A percentile compares a stretch with the other conserved stretches of the same genome.
Evolutionary conservation across 2,329 filamentous ascomycete species (phyloP).

Genomic region (Diaporthe sp.): DNA sequence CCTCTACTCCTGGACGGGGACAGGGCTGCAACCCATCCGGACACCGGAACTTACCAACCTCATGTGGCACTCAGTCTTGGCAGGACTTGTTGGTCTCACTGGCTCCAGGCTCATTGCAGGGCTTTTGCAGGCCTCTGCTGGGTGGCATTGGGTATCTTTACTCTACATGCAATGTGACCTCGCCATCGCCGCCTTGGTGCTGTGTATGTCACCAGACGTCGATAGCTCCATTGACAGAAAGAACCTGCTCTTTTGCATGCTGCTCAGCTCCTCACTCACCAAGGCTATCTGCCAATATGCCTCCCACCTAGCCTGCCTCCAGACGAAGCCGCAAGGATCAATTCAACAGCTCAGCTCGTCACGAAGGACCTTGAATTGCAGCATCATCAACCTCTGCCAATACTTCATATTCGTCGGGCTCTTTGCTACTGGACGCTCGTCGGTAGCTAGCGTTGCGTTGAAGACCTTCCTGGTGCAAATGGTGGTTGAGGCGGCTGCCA

Average conservation of each 20-base stretch:
- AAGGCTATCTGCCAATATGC: slow-evolving; percentile 19
- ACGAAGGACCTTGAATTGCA: neutral
- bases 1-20: slow-evolving; percentile 19
- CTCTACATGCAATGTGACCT: neutral
- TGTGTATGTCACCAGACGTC: neutral
- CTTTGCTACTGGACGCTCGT: neutral
- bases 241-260: neutral
- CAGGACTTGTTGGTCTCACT: neutral
- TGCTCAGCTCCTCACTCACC: slow-evolving; percentile 12
- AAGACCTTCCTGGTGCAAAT: slow-evolving; percentile 9
- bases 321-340: neutral
- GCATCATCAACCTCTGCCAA: slow-evolving; percentile 21
- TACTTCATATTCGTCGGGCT: neutral
- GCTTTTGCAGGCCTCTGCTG: neutral
- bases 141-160: neutral
- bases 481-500: neutral
- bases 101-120: neutral
- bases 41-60: neutral
- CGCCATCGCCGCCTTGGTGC: neutral
- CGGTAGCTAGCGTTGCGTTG: neutral
- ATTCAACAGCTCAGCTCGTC: neutral
- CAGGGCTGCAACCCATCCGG: neutral
- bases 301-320: slow-evolving; percentile 12
- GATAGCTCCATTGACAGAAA: neutral
- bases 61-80: neutral